Evolutionary conservation across 768 basidiomycete species (phyloP).

Genomic region (Rhizopogon vulgaris): DNA sequence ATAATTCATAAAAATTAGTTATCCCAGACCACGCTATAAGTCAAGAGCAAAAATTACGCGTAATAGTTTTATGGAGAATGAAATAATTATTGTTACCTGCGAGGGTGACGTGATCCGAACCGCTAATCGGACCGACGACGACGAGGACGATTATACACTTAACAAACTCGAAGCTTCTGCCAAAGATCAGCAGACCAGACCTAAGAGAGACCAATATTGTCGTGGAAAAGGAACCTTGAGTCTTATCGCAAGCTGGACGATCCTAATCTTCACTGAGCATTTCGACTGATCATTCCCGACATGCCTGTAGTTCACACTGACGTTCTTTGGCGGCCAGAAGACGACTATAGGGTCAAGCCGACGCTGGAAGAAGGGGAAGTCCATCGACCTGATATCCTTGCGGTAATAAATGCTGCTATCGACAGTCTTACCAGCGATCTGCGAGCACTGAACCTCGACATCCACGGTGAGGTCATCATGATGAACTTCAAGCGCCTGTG

Average conservation of each 20-base stretch:
- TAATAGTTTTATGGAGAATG: no score
- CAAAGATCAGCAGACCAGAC: no score
- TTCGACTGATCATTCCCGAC: neutral
- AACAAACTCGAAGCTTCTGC: no score
- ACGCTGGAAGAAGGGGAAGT: conserved; percentile 17
- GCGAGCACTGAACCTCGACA: conserved; percentile 55
- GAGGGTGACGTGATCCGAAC: no score
- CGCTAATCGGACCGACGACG: no score
- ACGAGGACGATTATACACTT: no score
- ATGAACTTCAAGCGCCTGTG: neutral
- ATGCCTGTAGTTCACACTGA: neutral
- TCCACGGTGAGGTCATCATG: conserved; percentile 42
- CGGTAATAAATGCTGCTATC: conserved; percentile 48
- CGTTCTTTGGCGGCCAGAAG: conserved; percentile 34
- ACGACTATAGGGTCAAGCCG: conserved; percentile 10
- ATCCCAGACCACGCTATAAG: conserved; percentile 70
- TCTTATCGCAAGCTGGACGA: no score
- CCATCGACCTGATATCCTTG: conserved; percentile 46
- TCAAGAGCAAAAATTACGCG: neutral
- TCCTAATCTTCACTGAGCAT: neutral
- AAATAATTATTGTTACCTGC: no score
- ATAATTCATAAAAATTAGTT: conserved; percentile 33
- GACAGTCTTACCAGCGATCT: conserved; percentile 43
- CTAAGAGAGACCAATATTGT: no score
- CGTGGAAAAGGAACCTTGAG: no score